Percentiles rank a stretch among this genome's conserved stretches.
These are phyloP conservation scores for Aspergillus jensenii DNA, from an alignment of 2,329 filamentous ascomycete genomes.

Conservation along the genomic window DNA sequence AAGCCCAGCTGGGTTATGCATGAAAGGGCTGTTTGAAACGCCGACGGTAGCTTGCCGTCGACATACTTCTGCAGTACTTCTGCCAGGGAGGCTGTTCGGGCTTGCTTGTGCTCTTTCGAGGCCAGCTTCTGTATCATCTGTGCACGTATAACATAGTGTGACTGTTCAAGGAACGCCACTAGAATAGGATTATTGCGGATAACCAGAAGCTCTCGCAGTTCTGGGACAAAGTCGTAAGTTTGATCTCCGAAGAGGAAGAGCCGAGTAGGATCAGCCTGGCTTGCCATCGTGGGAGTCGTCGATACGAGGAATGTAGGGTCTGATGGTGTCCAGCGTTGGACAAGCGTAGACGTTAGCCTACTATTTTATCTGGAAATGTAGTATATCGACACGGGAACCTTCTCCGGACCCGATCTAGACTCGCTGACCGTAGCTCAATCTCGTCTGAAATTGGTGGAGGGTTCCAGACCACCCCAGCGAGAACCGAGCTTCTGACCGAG, in stretches of 20 bases:
- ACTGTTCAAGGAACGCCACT: constrained; percentile 11
- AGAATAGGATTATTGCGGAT: constrained; percentile 3
- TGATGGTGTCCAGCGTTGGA: background rate
- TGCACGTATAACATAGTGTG: constrained; percentile 9
- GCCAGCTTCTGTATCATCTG: constrained; percentile 8
- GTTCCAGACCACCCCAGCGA: background rate
- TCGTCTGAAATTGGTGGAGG: background rate
- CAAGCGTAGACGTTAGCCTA: background rate
- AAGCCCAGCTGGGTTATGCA: constrained; percentile 11
- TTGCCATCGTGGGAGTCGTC: background rate
- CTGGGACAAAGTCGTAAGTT: constrained; percentile 14
- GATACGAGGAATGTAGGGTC: background rate
- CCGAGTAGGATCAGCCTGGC: background rate
- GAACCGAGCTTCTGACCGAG: background rate
- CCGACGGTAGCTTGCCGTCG: background rate
- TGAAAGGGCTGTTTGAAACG: constrained; percentile 10
- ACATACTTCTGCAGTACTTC: constrained; percentile 9
- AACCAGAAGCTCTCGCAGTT: background rate
- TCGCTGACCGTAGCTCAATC: background rate
- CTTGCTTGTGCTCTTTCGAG: background rate
- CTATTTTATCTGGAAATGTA: background rate
- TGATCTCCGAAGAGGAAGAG: constrained; percentile 22
- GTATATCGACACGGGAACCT: too few species aligned
- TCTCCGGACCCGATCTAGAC: background rate
- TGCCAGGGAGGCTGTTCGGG: constrained; percentile 7